Base-by-base conservation (phyloP, 345 rosid genomes). In the Arabidopsis arenosa region DNA sequence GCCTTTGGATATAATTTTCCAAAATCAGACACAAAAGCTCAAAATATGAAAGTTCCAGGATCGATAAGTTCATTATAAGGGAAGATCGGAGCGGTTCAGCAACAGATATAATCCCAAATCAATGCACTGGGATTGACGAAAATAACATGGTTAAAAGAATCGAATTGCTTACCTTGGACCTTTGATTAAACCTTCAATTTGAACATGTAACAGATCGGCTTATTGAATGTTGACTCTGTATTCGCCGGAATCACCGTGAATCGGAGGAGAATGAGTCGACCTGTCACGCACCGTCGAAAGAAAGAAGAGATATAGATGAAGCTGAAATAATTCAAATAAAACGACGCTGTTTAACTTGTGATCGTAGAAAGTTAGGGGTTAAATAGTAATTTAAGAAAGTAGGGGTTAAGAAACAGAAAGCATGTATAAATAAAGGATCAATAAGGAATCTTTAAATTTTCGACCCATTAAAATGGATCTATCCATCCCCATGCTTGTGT, bases 401-500 rank as follows among this genome's bases (percentile, higher is more conserved):
- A 32, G 0, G 0, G 7, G 37, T 30, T 43, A 9, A n/a, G 32
- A 10, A 66, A 41, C 6, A 40, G 21, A 66, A 41, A 51, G 43
- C 1, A 51, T 7, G 23, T 70, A 44, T 59, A 73, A 73, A 1
- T 53, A 2, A 66, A 66, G 74, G 74, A 52, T 15, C 52, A 66
- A 44, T 10, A 0, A 9, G 8, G 15, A 14, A 59, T 5, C 2
- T n/a, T 15, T 0, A 9, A 14, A 18, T 3, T 66, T 66, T 15
- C 26, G 64, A 58, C 69, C 74, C 77, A 58, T 11, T 49, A 7
- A 4, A 39, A 23, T 78, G 69, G 51, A 72, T 78, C 68, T 65
- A 71, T 78, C 77, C 71, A 32, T 26, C 2, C 48, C 54, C 45
- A 23, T 9, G 49, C 12, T 33, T 35, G 56, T 68, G 7, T 9